A percentile compares a stretch with the other conserved stretches of the same genome.
Conservation (phyloP, 139 green algal genomes). For the Tetradesmus obliquus region DNA sequence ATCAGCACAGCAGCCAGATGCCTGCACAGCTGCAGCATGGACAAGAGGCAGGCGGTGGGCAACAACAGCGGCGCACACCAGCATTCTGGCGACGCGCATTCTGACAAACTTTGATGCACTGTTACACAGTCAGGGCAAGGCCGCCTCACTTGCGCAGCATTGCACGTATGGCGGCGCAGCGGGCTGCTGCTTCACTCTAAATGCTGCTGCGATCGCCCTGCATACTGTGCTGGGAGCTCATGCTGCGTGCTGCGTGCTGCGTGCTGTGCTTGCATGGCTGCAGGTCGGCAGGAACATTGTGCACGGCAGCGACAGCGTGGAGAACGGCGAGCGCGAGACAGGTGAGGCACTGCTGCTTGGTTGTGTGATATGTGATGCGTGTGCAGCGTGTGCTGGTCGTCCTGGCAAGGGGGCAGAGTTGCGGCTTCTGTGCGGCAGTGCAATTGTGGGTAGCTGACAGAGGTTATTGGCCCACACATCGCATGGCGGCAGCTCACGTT, state of each 20-base stretch:
- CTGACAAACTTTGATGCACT: no score
- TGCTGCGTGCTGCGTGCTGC: background rate
- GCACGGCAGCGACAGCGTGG: conserved; percentile 90
- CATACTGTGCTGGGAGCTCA: background rate
- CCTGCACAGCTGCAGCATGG: background rate
- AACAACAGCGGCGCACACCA: no score
- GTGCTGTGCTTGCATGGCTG: conserved; percentile 48
- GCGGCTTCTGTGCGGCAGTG: background rate
- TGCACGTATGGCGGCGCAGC: no score
- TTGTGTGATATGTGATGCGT: background rate
- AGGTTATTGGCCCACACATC: no score
- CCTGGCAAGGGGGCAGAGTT: background rate
- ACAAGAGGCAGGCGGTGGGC: no score
- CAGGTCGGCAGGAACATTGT: conserved; percentile 97
- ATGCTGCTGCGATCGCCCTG: background rate
- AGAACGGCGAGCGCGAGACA: conserved; percentile 95
- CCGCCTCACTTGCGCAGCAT: no score
- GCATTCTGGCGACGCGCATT: no score
- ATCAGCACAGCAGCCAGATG: background rate
- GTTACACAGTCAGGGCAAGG: no score
- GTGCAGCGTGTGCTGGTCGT: background rate
- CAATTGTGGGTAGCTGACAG: no score
- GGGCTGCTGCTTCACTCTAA: background rate
- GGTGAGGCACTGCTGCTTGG: conserved; percentile 51
- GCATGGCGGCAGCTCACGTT: no score